Evolutionary conservation across 176 grass and related monocot genomes (phyloP).

Genomic region (Ananas comosus): DNA sequence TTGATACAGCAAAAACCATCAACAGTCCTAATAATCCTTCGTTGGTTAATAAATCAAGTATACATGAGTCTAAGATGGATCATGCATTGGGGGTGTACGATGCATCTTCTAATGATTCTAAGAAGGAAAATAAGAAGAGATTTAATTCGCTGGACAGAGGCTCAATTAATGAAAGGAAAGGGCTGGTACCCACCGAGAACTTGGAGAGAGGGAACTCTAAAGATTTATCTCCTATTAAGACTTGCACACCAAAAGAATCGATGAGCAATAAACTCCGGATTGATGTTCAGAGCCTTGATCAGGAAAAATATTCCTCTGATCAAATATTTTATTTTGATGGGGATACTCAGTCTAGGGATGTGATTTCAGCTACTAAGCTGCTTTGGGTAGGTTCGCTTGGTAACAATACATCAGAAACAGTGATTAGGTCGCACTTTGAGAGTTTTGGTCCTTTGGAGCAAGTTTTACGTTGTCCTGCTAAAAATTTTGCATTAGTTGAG

Average conservation of each 20-base stretch:
- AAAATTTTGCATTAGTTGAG: slow-evolving; percentile 62
- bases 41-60: background rate
- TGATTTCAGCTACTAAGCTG: slow-evolving; percentile 77
- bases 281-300: slow-evolving; percentile 7
- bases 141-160: slow-evolving; percentile 4
- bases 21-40: slow-evolving; percentile 1
- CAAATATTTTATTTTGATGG: slow-evolving; percentile 53
- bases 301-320: slow-evolving; percentile 23
- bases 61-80: slow-evolving; percentile 11
- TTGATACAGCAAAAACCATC: slow-evolving; percentile 12
- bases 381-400: slow-evolving; percentile 66
- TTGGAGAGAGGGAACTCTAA: slow-evolving; percentile 15
- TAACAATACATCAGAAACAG: slow-evolving; percentile 40
- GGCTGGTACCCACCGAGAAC: slow-evolving; percentile 15
- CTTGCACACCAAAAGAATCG: background rate
- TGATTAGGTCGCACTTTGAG: slow-evolving; percentile 67
- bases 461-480: slow-evolving; percentile 47
- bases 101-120: slow-evolving; percentile 21
- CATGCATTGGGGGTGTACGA: slow-evolving; percentile 6
- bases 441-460: slow-evolving; percentile 59
- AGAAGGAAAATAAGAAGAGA: slow-evolving; percentile 18
- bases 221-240: slow-evolving; percentile 23
- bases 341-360: slow-evolving; percentile 39
- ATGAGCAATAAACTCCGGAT: background rate
- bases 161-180: slow-evolving; percentile 13